Evolutionary conservation across 106 monocot genomes (phyloP).

Genomic region (Dendrobium officinale): DNA sequence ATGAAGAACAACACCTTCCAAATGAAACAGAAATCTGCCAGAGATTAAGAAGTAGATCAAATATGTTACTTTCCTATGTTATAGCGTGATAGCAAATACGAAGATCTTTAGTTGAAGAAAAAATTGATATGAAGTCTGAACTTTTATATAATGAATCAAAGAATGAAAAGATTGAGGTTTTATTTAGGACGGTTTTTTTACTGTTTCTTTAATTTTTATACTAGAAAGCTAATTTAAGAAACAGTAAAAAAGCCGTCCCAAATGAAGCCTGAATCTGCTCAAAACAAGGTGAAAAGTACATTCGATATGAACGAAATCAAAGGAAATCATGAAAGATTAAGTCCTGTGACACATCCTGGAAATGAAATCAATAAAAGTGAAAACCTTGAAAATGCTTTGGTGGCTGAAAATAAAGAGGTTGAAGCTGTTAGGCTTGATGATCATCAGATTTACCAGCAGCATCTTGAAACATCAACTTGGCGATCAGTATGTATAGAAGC

Average conservation of each 20-base stretch:
- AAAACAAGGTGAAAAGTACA: neutral
- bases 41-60: too few species aligned
- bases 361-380: neutral
- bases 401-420: neutral
- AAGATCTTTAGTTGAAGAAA: neutral
- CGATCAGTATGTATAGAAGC: slow-evolving; percentile 13
- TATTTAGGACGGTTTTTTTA: neutral
- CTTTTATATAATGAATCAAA: neutral
- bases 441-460: slow-evolving; percentile 2
- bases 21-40: too few species aligned
- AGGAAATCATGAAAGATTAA: slow-evolving; percentile 3
- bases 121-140: neutral
- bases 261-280: too few species aligned
- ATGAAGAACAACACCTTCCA: too few species aligned
- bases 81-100: slow-evolving; percentile 5
- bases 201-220: too few species aligned
- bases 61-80: too few species aligned
- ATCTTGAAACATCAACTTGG: slow-evolving; percentile 11
- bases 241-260: too few species aligned
- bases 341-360: neutral
- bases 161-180: slow-evolving; percentile 13
- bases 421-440: too few species aligned
- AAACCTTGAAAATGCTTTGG: slow-evolving; percentile 5
- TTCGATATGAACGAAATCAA: neutral
- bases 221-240: too few species aligned